Conservation (phyloP, 1,284 basidiomycete genomes). For the Athelia psychrophila region DNA sequence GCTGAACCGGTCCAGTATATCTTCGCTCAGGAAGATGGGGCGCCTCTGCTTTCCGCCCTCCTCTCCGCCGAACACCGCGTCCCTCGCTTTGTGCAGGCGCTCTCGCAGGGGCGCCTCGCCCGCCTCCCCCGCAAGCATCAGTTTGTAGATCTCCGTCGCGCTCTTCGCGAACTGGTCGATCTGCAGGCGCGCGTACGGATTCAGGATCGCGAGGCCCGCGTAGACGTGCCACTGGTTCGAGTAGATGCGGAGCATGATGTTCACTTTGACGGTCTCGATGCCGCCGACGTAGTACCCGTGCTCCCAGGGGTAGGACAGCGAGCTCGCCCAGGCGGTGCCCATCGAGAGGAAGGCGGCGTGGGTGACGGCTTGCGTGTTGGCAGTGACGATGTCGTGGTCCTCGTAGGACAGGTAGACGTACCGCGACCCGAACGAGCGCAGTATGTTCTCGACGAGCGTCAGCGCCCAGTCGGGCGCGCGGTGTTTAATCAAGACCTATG, state of each 20-base stretch:
- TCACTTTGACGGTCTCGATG: conserved; percentile 98
- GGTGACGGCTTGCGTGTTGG: conserved; percentile 97
- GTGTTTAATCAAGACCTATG: conserved; percentile 87
- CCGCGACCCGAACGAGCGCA: conserved; percentile 81
- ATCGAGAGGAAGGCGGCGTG: conserved; percentile 99
- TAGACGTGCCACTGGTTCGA: conserved; percentile 99
- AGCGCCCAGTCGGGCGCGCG: conserved; percentile 78
- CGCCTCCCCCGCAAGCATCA: conserved; percentile 83
- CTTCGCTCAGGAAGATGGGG: conserved; percentile 86
- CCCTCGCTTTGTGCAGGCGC: conserved; percentile 76
- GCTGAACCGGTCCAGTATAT: conserved; percentile 88
- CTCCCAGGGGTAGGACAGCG: conserved; percentile 91
- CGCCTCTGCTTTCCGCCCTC: conserved; percentile 31
- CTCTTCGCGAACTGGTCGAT: conserved; percentile 90
- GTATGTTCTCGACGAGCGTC: conserved; percentile 78
- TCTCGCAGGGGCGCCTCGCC: conserved; percentile 57
- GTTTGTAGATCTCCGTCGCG: conserved; percentile 89
- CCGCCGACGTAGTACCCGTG: conserved; percentile 94
- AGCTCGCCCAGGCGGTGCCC: conserved; percentile 93
- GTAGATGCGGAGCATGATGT: conserved; percentile 95
- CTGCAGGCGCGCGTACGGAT: conserved; percentile 88
- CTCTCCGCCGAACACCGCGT: conserved; percentile 72
- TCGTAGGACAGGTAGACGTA: conserved; percentile 94
- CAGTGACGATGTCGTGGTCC: conserved; percentile 94
- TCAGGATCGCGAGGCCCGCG: conserved; percentile 95